phyloP scores from a whole-genome alignment of 208 protist genomes.

The Trypanosomatidae sp. region DNA sequence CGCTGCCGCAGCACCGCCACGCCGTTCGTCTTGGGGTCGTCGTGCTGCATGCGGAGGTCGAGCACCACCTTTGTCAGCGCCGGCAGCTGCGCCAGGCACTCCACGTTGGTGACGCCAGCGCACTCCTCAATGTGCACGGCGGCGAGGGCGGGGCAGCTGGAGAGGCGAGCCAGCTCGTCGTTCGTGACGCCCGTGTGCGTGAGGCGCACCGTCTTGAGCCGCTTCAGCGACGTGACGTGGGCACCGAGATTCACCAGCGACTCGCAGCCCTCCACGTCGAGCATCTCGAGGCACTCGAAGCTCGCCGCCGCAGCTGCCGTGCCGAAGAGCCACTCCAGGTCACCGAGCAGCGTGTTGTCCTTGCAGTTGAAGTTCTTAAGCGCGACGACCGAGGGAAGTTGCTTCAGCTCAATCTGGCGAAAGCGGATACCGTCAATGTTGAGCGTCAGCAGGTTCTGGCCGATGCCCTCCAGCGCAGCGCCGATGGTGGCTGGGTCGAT shows the following conservation, averaged over 20 bases:
- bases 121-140: constrained; percentile 55
- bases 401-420: constrained; percentile 27
- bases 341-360: constrained; percentile 50
- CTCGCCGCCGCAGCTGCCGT: constrained; percentile 6
- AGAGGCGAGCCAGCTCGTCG: constrained; percentile 31
- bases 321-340: constrained; percentile 40
- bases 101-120: constrained; percentile 30
- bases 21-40: constrained; percentile 30
- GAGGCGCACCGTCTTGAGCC: constrained; percentile 48
- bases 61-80: constrained; percentile 42
- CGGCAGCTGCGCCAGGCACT: constrained; percentile 35
- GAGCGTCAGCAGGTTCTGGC: constrained; percentile 52
- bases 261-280: constrained; percentile 58
- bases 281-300: constrained; percentile 52
- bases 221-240: constrained; percentile 34
- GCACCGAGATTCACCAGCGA: constrained; percentile 28
- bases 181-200: constrained; percentile 38
- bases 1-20: constrained; percentile 22
- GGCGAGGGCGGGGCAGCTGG: constrained; percentile 24
- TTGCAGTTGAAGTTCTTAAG: constrained; percentile 74
- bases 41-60: constrained; percentile 27
- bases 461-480: constrained; percentile 40
- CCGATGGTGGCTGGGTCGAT: constrained; percentile 50
- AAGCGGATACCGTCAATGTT: constrained; percentile 72
- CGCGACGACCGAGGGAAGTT: constrained; percentile 26